Base-by-base conservation (phyloP, 1,284 basidiomycete species). In the Exobasidium rhododendri region DNA sequence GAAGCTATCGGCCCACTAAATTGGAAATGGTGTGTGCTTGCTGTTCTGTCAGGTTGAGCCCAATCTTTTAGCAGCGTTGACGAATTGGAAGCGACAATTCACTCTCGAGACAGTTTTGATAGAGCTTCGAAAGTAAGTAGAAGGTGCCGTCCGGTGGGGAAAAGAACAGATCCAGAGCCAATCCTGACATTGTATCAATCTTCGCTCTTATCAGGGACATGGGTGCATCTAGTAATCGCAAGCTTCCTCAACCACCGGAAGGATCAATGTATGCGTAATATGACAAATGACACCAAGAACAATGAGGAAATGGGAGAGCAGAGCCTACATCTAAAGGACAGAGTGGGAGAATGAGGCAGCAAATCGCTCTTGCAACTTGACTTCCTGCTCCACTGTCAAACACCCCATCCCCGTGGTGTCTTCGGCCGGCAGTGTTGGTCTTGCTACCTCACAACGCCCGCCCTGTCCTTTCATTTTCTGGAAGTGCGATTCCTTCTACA, bases 201-300 rank as follows among this genome's bases (percentile, higher is more conserved):
- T n/a, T n/a, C n/a, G n/a, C n/a, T n/a, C n/a, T 43, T 50, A 30
- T 44, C 73, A 97, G 93, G 82, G 93, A 96, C 80, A 97, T 98
- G 94, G 92, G 89, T 1, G 86, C 89, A 49, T 87, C 89, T 69
- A 85, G 86, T 63, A 97, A 97, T 81, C 85, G 93, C 74, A 98
- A 97, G 83, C 85, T 94, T 49, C 89, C 92, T 31, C 94, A 98
- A 82, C 94, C 94, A 2, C 86, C 89, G 24, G 94, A 98, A 81
- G 92, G 92, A 29, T 66, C 73, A n/a, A 61, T 66, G 28, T 79
- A 76, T 69, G 40, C 22, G 13, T 55, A 31, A 26, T 28, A 26
- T 52, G 50, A 10, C n/a, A 3, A 32, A 3, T 52, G 20, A n/a
- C 20, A 52, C 13, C 20, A 55, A 44, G 29, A 22, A 3, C 2